Evolutionary conservation across 2,329 filamentous ascomycete genomes (phyloP), one percentile per base, ranked within the genome.

Genomic region (Alternaria atra): DNA sequence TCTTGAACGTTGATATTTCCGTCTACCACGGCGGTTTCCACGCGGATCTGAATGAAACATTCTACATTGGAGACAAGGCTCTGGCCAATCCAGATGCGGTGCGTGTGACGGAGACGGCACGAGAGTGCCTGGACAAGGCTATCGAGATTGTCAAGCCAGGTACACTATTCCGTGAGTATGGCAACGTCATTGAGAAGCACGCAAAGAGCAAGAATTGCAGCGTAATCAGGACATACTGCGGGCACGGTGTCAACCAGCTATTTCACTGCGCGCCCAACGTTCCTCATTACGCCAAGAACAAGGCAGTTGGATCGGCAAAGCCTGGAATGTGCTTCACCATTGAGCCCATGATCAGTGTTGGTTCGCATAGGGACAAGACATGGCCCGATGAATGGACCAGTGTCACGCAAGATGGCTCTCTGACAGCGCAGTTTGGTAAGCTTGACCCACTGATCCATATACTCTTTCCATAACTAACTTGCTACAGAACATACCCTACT

Each of bases 331-430:
- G 93, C 66, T 99, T 99, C 74, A 99, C 95, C 0, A 99, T 99
- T 63, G 95, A 99, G 82, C 95, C 95, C 15, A 99, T 99, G 95
- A 94, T 99, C 77, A 93, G 93, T 40, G 80, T 97, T 56, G 95
- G 95, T 60, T 94, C 92, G 63, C 92, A 97, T 80, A 89, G 89
- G 65, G 95, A 99, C 76, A 91, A 95, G 78, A 98, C 93, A 0
- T 99, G 95, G 95, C 95, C 95, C 0, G 95, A 99, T 78, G 93
- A 98, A 83, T 99, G 95, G 95, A 99, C 95, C 1, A 97, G 93
- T 80, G 92, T 92, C 5, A 99, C 95, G 0, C 87, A 90, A 58
- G 95, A 99, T 77, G 95, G 95, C 52, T 91, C 91, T 80, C 85
- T 88, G 76, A 97, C 94, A 15, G 95, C 95, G 9, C 95, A 99